Percentiles rank a stretch among this genome's conserved stretches.
Evolutionary conservation across 305 asterid species (phyloP).

Genomic region (Solanum hybrid): DNA sequence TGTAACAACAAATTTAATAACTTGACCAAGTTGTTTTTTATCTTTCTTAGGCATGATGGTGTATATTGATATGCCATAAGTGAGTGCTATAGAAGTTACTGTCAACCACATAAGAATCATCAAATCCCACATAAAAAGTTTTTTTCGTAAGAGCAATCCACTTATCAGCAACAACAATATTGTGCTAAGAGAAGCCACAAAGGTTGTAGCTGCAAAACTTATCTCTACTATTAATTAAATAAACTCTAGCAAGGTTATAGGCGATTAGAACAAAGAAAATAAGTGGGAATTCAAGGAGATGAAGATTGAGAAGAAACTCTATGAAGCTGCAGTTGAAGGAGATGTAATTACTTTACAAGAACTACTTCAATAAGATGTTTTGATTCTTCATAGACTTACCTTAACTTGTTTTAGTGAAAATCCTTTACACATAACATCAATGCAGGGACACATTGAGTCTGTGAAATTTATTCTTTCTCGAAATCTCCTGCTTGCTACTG

Average conservation of each 20-base stretch:
- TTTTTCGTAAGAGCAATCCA: constrained; percentile 39
- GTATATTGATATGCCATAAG: constrained; percentile 27
- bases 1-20: constrained; percentile 6
- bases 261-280: background rate
- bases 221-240: too few species aligned
- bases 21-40: constrained; percentile 7
- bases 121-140: constrained; percentile 29
- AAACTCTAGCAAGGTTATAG: background rate
- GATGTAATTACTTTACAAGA: background rate
- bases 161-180: constrained; percentile 37
- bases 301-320: constrained; percentile 17
- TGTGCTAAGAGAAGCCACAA: constrained; percentile 41
- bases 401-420: constrained; percentile 15
- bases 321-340: constrained; percentile 21
- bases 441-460: constrained; percentile 12
- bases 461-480: constrained; percentile 8
- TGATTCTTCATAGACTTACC: constrained; percentile 23
- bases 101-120: constrained; percentile 57
- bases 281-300: background rate
- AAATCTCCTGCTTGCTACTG: constrained; percentile 19
- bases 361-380: constrained; percentile 11
- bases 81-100: constrained; percentile 30
- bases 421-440: constrained; percentile 31
- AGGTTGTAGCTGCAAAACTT: constrained; percentile 4
- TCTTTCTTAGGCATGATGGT: constrained; percentile 25